A percentile compares a stretch with the other conserved stretches of the same genome.
Conservation (phyloP, 2,329 filamentous ascomycete species). For the Neonectria ditissima region DNA sequence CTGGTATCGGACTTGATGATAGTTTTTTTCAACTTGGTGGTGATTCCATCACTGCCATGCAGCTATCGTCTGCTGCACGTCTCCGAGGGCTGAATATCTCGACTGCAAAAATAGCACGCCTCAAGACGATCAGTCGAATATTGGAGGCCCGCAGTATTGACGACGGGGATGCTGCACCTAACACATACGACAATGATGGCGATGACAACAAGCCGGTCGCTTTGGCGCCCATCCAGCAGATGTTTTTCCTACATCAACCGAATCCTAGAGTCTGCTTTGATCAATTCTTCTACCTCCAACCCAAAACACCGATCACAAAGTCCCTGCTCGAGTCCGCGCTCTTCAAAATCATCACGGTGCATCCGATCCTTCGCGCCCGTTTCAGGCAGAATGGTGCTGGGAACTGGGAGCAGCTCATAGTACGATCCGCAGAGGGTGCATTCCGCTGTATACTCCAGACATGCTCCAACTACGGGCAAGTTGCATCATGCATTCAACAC, state of each 20-base stretch:
- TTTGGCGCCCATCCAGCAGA: conserved; percentile 24
- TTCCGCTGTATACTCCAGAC: conserved; percentile 13
- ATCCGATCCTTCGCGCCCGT: conserved; percentile 23
- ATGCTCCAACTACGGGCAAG: conserved; percentile 16
- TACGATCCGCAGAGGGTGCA: not conserved
- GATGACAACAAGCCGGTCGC: not conserved
- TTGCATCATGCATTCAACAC: conserved; percentile 17
- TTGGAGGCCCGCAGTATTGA: conserved; percentile 8
- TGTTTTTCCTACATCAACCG: conserved; percentile 25
- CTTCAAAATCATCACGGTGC: conserved; percentile 7
- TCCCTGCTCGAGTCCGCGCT: conserved; percentile 8
- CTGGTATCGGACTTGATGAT: conserved; percentile 20
- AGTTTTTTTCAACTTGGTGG: conserved; percentile 21
- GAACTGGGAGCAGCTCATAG: conserved; percentile 16
- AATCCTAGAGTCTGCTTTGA: conserved; percentile 19
- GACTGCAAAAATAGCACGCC: conserved; percentile 1
- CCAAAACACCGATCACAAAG: conserved; percentile 1
- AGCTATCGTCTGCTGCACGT: conserved; percentile 26
- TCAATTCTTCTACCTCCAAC: conserved; percentile 22
- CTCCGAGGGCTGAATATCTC: conserved; percentile 14
- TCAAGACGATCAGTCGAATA: conserved; percentile 19
- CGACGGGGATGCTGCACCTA: not conserved
- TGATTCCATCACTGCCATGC: conserved; percentile 28
- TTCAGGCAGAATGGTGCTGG: conserved; percentile 7
- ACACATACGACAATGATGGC: too few species aligned